phyloP scores from a whole-genome alignment of 2,329 filamentous ascomycete genomes.

The Colletotrichum sp. region DNA sequence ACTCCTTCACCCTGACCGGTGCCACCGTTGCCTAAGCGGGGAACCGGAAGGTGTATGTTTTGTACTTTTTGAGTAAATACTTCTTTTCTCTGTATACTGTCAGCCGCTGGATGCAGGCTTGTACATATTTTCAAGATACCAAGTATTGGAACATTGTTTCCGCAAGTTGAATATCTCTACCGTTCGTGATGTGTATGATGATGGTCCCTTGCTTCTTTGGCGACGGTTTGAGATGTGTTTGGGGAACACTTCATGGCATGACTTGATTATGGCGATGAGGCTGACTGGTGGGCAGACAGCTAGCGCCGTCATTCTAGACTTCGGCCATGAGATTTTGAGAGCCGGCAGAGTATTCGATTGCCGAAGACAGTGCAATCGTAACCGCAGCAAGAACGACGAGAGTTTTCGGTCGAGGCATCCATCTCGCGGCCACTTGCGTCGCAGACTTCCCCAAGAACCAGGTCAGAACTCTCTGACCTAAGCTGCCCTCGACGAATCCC shows the following conservation, averaged over 20 bases:
- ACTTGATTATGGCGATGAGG: background rate
- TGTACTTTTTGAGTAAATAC: background rate
- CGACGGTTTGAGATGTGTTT: rapidly evolving
- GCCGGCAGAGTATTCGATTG: background rate
- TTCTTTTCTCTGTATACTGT: background rate
- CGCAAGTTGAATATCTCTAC: background rate
- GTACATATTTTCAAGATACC: background rate
- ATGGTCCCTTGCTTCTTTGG: background rate
- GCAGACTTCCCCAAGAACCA: background rate
- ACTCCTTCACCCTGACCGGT: constrained; percentile 37
- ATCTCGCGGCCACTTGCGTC: background rate
- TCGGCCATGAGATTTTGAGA: background rate
- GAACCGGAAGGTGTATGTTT: rapidly evolving
- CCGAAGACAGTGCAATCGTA: background rate
- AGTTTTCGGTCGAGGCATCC: background rate
- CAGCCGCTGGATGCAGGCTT: background rate
- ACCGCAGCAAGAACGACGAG: background rate
- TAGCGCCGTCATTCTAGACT: background rate
- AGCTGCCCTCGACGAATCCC: background rate
- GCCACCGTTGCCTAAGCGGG: constrained; percentile 24
- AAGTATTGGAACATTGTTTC: background rate
- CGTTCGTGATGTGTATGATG: rapidly evolving
- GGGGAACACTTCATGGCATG: background rate
- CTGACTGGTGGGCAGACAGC: too few relatives aligned
- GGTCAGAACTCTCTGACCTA: background rate